A percentile compares a stretch with the other conserved stretches of the same genome.
phyloP scores from a whole-genome alignment of 2,329 filamentous ascomycete species.

The Diaporthe vexans region DNA sequence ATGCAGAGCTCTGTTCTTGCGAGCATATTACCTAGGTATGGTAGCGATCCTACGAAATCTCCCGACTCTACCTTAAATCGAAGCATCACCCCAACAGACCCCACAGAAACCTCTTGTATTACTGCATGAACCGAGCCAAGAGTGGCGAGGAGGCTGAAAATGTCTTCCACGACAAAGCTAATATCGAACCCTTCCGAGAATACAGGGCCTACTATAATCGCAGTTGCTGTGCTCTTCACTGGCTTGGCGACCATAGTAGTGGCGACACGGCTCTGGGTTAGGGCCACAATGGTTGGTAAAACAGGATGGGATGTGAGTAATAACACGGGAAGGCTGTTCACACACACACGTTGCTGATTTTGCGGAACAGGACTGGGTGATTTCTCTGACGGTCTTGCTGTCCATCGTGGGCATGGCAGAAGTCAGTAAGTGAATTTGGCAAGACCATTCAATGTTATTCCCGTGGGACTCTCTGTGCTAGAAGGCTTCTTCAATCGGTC shows the following conservation, averaged over 20 bases:
- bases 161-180: conserved; percentile 12
- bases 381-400: background rate
- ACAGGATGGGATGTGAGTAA: conserved; percentile 13
- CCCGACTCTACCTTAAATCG: background rate
- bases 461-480: background rate
- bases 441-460: background rate
- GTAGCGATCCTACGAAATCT: background rate
- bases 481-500: no score
- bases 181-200: conserved; percentile 13
- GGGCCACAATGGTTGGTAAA: conserved; percentile 23
- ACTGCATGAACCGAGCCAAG: background rate
- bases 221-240: background rate
- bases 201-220: background rate
- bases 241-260: conserved; percentile 9
- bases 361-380: background rate
- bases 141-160: conserved; percentile 1
- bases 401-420: conserved; percentile 16
- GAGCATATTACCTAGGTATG: background rate
- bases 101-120: background rate
- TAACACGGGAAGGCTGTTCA: background rate
- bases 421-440: conserved; percentile 5
- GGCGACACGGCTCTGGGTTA: conserved; percentile 10
- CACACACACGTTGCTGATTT: background rate
- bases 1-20: background rate
- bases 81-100: background rate